These are phyloP conservation scores for Puccinia horiana DNA, from an alignment of 1,284 basidiomycete species.

Conservation along the genomic window DNA sequence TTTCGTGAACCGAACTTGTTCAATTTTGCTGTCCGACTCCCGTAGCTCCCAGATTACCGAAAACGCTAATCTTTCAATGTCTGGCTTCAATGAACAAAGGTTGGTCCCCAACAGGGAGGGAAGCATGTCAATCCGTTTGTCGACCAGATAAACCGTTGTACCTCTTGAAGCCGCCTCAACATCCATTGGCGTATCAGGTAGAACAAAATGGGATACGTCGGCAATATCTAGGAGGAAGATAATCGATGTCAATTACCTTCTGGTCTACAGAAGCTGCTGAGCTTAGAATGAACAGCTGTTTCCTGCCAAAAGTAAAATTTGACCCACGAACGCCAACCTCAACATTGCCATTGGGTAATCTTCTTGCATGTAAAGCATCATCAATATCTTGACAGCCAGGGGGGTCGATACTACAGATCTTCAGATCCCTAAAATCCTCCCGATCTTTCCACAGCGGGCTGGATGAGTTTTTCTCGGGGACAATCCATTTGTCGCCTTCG, in stretches of 20 bases:
- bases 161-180: constrained; percentile 90
- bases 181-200: constrained; percentile 93
- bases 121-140: constrained; percentile 99
- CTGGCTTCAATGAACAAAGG: constrained; percentile 86
- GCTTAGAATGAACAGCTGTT: neutral
- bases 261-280: neutral
- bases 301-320: neutral
- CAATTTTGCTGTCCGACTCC: constrained; percentile 79
- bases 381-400: constrained; percentile 98
- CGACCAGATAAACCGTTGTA: constrained; percentile 96
- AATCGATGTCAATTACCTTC: neutral
- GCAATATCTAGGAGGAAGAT: constrained; percentile 74
- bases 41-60: constrained; percentile 95
- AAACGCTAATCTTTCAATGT: constrained; percentile 93
- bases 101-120: constrained; percentile 93
- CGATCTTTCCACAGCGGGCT: constrained; percentile 73
- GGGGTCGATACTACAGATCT: constrained; percentile 96
- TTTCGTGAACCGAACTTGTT: constrained; percentile 88
- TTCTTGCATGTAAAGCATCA: constrained; percentile 92
- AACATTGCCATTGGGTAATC: constrained; percentile 87
- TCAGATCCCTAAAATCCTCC: constrained; percentile 80
- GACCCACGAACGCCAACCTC: constrained; percentile 95
- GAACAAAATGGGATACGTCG: constrained; percentile 96
- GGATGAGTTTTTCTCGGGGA: constrained; percentile 71
- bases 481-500: constrained; percentile 90